Base-by-base conservation (phyloP, 2,329 filamentous ascomycete species). In the Arthrobotrys iridis region DNA sequence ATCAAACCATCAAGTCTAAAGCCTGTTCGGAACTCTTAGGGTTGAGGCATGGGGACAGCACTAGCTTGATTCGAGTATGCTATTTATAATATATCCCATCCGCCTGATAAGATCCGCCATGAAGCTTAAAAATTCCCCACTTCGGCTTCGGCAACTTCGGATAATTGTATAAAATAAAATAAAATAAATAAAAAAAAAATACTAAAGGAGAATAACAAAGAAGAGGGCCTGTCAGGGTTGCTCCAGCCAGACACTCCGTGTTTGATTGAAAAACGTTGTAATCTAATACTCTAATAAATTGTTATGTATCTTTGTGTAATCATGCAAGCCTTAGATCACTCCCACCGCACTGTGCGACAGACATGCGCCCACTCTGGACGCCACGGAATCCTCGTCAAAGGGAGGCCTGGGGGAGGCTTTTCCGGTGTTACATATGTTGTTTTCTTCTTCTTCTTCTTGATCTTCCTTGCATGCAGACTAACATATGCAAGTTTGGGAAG, bases 21-120 rank as follows among this genome's bases (percentile, higher is more conserved):
- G 57, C 46, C 28, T 41, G n/a, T 71, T 71, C 66, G 66, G 66
- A 71, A 65, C 60, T 60, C n/a, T 13, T 28, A 55, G 50, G 68
- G 45, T n/a, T 24, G 45, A 20, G 26, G 28, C 46, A 10, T 33
- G 4, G 28, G 10, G 35, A 43, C 15, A 4, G n/a, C n/a, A n/a
- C n/a, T n/a, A n/a, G n/a, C n/a, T n/a, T n/a, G n/a, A n/a, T n/a
- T n/a, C n/a, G n/a, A n/a, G n/a, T n/a, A n/a, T 18, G 30, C 33
- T 60, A 73, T 73, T 66, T 64, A 57, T 64, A 71, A 64, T 60
- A 52, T 18, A 64, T 52, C 35, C 24, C 35, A 66, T 35, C 10
- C 26, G 43, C 8, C 18, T 35, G 35, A 65, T 65, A 65, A 43
- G 60, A 55, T 65, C 24, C 45, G 22, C 7, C 15, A 33, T 58